Evolutionary conservation across 2,329 filamentous ascomycete species (phyloP).

Genomic region (Aspergillus hortae): DNA sequence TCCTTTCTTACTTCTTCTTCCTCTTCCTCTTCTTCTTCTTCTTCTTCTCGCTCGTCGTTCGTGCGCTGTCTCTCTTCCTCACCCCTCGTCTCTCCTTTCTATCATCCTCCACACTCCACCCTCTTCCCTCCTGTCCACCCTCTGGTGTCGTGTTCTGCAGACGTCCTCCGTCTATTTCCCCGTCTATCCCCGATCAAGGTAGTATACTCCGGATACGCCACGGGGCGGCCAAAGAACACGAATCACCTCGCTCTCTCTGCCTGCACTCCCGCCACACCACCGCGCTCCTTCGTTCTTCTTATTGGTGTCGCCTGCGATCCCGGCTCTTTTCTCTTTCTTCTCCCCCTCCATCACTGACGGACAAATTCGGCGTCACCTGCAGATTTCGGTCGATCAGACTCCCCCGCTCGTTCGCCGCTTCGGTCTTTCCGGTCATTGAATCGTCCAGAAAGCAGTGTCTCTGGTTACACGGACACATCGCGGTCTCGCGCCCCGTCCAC

Average conservation of each 20-base stretch:
- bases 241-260: conserved; percentile 4
- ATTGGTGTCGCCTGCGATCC: conserved; percentile 10
- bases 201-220: conserved; percentile 8
- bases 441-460: conserved; percentile 28
- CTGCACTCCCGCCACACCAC: conserved; percentile 14
- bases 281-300: conserved; percentile 5
- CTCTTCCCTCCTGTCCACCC: conserved; percentile 1
- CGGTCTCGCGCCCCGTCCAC: conserved; percentile 25
- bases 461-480: conserved; percentile 23
- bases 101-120: conserved; percentile 2
- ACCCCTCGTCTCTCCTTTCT: conserved; percentile 6
- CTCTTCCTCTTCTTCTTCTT: conserved; percentile 6
- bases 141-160: not conserved
- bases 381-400: conserved; percentile 29
- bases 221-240: conserved; percentile 7
- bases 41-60: conserved; percentile 1
- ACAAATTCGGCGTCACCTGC: conserved; percentile 15
- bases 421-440: conserved; percentile 29
- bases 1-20: conserved; percentile 1
- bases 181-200: conserved; percentile 6
- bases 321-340: not conserved
- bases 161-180: conserved; percentile 5
- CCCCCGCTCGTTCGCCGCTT: conserved; percentile 31
- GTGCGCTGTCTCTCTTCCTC: conserved; percentile 3
- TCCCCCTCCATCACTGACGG: conserved; percentile 21